A percentile compares a stretch with the other conserved stretches of the same genome.
Conservation (phyloP, 129 eudicot genomes). For the Flaveria bidentis region DNA sequence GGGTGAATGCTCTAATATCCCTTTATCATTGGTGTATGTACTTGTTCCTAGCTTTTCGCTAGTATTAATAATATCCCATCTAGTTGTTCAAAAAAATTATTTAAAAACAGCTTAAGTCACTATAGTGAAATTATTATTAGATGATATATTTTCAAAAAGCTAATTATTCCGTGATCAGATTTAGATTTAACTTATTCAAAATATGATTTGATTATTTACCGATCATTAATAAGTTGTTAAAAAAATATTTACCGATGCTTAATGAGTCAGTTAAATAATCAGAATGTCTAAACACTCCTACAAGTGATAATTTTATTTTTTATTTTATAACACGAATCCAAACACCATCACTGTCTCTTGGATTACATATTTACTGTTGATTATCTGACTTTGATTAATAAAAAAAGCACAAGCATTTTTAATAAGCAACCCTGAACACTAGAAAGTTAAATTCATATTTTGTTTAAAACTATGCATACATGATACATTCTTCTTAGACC, state of each 20-base stretch:
- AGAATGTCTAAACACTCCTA: neutral
- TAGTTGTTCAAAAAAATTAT: too few species aligned
- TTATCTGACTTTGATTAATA: neutral
- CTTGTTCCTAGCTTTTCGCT: too few species aligned
- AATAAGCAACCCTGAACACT: neutral
- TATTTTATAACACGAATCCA: neutral
- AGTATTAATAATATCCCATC: too few species aligned
- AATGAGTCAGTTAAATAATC: neutral
- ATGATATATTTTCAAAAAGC: neutral
- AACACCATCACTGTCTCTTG: neutral
- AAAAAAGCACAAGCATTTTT: neutral
- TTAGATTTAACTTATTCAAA: neutral
- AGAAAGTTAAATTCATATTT: neutral
- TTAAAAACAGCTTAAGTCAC: neutral
- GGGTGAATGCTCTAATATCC: too few species aligned
- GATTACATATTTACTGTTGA: neutral
- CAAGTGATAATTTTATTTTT: neutral
- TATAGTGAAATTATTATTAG: neutral
- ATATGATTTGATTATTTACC: neutral
- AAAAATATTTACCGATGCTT: too few species aligned
- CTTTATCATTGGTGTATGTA: too few species aligned
- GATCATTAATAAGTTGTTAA: too few species aligned
- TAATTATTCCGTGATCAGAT: neutral
- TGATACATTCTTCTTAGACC: neutral
- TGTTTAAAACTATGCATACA: slow-evolving; percentile 8